Base-by-base conservation (phyloP, 768 basidiomycete genomes). In the Mycena crocata region DNA sequence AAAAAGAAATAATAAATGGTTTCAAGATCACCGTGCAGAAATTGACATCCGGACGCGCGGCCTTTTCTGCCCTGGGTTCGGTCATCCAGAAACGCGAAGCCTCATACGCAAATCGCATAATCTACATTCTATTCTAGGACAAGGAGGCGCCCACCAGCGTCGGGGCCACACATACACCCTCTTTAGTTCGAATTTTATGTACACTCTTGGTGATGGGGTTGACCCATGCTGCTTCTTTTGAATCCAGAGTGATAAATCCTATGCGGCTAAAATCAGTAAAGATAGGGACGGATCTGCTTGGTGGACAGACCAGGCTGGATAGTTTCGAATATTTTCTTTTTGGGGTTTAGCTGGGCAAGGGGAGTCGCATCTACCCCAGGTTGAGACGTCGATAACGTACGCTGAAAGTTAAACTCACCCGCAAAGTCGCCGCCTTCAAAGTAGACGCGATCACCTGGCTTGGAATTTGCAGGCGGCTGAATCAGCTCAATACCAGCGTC, bases 271-370 rank as follows among this genome's bases (percentile, higher is more conserved):
- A 60, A n/a, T 57, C 35, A 32, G 35, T 23, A 50, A 57, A 54
- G 2, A 23, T 24, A 19, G 10, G 23, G 1, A 44, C 34, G 26
- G 26, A 24, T 24, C n/a, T 8, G 24, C 12, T 39, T n/a, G 31
- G 9, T 13, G 28, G 32, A 59, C 74, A 48, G 71, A 91, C 94
- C 92, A 55, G 96, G 95, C 76, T 98, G 98, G 54, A 99, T 89
- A 0, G 96, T 92, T 81, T 99, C 98, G 73, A 98, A 99, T 34
- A 99, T 93, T 82, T 99, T 99, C 84, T 98, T 99, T 83, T 99
- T 99, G 15, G 98, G 98, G 79, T 98, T 98, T 62, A 99, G 84
- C 73, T 96, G 95, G 9, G 91, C 74, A 26, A 97, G 81, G 0
- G 96, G 93, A 23, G 83, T 85, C 1, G 85, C 84, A 71, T 82